Base-by-base conservation (phyloP, 2,329 filamentous ascomycete species). In the Sclerotinia glacialis region DNA sequence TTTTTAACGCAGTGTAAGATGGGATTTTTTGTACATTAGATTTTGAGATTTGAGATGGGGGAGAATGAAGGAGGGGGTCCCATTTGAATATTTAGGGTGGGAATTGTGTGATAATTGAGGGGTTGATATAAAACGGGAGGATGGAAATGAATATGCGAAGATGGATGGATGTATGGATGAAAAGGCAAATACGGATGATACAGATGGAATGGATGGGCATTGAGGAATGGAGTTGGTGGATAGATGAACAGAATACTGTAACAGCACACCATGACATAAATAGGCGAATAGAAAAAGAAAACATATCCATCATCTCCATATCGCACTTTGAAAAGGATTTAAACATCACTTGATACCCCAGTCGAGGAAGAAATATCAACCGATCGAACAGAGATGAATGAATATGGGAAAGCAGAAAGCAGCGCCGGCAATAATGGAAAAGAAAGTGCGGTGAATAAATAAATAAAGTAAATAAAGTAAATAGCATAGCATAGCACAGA, bases 1-100 rank as follows among this genome's bases (percentile, higher is more conserved):
- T 31, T 31, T 42, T 63, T 63, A 7, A 12, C 12, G 26, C 47
- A 26, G 37, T 60, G 59, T 62, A 40, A 42, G 47, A 62, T 62
- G 55, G 9, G 7, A 14, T 69, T 61, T 71, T 77, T 75, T 76
- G 76, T 67, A 77, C 76, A 76, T 76, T 63, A 42, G 8, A 40
- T 52, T 65, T 60, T 47, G 34, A 64, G 64, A 75, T 12, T 37
- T 37, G 40, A 64, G 65, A 75, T 40, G 37, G 5, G 37, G 37
- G 37, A 16, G 37, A 40, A 16, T 40, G 75, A 28, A 26, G 54
- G 16, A 16, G 12, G 1, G 8, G 12, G 23, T 46, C 47, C 47
- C 31, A n/a, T 56, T 44, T n/a, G 18, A 21, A 26, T 11, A 14
- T 37, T 23, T 21, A 12, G n/a, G n/a, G 9, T 23, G 7, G 1